Evolutionary conservation across 495 filamentous ascomycete species (phyloP), one percentile per base, ranked within the genome.

Genomic region (Penicillium samsonianum): DNA sequence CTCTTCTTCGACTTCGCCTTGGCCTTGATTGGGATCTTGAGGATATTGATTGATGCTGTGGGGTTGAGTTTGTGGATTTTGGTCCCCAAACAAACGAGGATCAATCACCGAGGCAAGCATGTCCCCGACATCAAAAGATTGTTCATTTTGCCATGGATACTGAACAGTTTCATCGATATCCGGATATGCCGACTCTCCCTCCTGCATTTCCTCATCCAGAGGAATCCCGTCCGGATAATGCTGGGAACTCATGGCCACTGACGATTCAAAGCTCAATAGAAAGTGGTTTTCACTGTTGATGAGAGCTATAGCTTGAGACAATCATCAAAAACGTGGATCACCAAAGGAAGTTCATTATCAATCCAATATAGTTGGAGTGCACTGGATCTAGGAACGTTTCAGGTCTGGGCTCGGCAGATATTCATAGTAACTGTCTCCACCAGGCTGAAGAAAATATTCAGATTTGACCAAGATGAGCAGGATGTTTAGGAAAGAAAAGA

Each of bases 71-170:
- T 71, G 57, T 12, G 62, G 2, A 33, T 63, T 65, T 10, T 67
- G 42, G 17, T 59, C 70, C 51, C 60, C 66, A 59, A 74, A 78
- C 40, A 79, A 63, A 37, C 75, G 70, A 35, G 77, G 77, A 45
- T 79, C 77, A 51, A 79, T 61, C 49, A 70, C 70, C 2, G 69
- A 68, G 23, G 70, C 45, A 44, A 65, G 57, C 10, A 65, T 45
- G 4, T 62, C 19, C 7, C 62, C 67, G 8, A 50, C 16, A 14
- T 59, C 48, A 25, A 61, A 12, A 49, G 58, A 57, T 37, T 68
- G 66, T 25, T 20, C 48, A 14, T 58, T 65, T 53, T 73, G 71
- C 73, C 71, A 77, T 50, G 73, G 65, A 33, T 75, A 76, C 4
- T 71, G 69, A 8, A 71, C 40, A 6, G 61, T 60, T 46, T 75